A percentile compares a stretch with the other conserved stretches of the same genome.
Conservation (phyloP, 2,329 filamentous ascomycete genomes). For the Fusarium coicis region DNA sequence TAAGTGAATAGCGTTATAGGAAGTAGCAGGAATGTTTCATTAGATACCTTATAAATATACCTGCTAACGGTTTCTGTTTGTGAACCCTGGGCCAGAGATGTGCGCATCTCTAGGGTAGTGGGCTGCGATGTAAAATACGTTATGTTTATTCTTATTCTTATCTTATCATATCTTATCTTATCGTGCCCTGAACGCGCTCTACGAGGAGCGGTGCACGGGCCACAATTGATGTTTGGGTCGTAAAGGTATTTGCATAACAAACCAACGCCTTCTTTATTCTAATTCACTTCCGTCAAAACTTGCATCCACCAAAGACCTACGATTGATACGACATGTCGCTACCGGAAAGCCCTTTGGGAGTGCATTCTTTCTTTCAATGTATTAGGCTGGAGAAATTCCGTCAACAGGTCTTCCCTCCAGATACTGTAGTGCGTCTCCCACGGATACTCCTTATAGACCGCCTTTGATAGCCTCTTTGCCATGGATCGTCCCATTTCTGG, state of each 20-base stretch:
- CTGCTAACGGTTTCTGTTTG: too few species aligned
- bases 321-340: background rate
- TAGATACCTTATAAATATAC: background rate
- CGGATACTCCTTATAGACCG: background rate
- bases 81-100: background rate
- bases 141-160: too few species aligned
- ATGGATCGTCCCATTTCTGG: slow-evolving; percentile 2
- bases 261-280: background rate
- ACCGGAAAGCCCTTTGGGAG: background rate
- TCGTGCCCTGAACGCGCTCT: too few species aligned
- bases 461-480: background rate
- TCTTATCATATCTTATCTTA: background rate
- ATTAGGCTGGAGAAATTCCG: background rate
- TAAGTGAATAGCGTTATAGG: rapidly evolving
- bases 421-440: background rate
- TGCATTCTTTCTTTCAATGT: background rate
- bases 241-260: background rate
- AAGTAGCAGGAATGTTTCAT: rapidly evolving
- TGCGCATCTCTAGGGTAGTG: background rate
- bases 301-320: background rate
- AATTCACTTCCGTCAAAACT: background rate
- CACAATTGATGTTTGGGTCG: background rate
- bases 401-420: background rate
- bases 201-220: background rate
- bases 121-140: too few species aligned